phyloP scores from a whole-genome alignment of 495 filamentous ascomycete genomes.

The Rostrohypoxylon terebratum region DNA sequence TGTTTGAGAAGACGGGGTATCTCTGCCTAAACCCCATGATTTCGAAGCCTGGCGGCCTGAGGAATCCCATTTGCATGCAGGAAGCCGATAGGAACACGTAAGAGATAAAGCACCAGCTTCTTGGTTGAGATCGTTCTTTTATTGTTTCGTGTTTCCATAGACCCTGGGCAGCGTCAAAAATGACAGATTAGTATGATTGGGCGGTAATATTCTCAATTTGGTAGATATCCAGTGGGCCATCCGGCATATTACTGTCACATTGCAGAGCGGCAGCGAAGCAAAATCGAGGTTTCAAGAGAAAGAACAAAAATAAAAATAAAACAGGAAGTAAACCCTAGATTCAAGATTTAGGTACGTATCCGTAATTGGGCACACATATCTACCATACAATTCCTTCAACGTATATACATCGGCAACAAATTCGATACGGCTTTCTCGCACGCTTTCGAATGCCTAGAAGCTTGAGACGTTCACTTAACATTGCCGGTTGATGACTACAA shows the following conservation, averaged over 20 bases:
- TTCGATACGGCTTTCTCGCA: neutral
- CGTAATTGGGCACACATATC: neutral
- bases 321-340: neutral
- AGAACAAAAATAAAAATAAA: neutral
- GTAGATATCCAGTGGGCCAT: neutral
- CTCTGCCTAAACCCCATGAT: neutral
- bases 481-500: conserved; percentile 35
- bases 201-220: conserved; percentile 9
- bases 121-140: neutral
- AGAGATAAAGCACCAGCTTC: neutral
- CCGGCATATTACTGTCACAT: conserved; percentile 6
- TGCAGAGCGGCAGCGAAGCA: neutral
- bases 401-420: neutral
- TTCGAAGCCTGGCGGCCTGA: neutral
- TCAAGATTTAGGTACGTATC: neutral
- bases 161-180: neutral
- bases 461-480: conserved; percentile 23
- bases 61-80: neutral
- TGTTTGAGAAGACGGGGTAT: neutral
- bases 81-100: conserved; percentile 13
- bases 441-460: neutral
- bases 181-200: conserved; percentile 6
- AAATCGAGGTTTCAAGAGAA: neutral
- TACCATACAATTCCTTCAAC: neutral
- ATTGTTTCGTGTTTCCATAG: conserved; percentile 12